Evolutionary conservation across 176 grass and related monocot genomes (phyloP).

Genomic region (bread wheat (Triticum aestivum)): DNA sequence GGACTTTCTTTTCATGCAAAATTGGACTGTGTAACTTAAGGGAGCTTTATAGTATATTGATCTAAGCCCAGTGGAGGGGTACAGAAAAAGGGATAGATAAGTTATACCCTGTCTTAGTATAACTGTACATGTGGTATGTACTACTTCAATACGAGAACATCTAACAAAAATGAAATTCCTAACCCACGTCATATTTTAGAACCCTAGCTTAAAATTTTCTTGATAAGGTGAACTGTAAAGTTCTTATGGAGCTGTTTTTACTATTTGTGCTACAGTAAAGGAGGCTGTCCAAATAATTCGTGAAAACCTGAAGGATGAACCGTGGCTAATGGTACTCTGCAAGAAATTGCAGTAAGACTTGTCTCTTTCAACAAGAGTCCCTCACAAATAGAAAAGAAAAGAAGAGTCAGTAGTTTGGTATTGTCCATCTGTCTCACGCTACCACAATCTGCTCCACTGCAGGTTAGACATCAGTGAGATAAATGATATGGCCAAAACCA

Average conservation of each 20-base stretch:
- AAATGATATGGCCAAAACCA: constrained; percentile 34
- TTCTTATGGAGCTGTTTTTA: background rate
- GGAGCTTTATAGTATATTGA: background rate
- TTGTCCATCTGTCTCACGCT: background rate
- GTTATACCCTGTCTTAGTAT: background rate
- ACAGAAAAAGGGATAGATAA: background rate
- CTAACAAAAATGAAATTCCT: background rate
- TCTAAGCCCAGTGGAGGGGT: background rate
- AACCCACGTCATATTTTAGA: background rate
- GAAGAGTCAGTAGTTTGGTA: background rate
- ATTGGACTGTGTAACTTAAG: background rate
- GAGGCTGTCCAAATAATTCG: constrained; percentile 69
- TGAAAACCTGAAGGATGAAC: constrained; percentile 85
- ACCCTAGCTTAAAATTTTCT: background rate
- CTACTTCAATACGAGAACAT: background rate
- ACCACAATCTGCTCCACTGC: constrained; percentile 21
- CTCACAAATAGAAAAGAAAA: background rate
- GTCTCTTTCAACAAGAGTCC: background rate
- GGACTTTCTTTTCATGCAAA: background rate
- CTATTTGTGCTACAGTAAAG: constrained; percentile 57
- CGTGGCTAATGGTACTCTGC: constrained; percentile 70
- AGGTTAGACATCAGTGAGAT: constrained; percentile 68
- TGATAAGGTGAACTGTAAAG: constrained; percentile 9
- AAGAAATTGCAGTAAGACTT: constrained; percentile 66
- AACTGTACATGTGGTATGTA: background rate